Base-by-base conservation (phyloP, 345 rosid species). In the Combretum micranthum region DNA sequence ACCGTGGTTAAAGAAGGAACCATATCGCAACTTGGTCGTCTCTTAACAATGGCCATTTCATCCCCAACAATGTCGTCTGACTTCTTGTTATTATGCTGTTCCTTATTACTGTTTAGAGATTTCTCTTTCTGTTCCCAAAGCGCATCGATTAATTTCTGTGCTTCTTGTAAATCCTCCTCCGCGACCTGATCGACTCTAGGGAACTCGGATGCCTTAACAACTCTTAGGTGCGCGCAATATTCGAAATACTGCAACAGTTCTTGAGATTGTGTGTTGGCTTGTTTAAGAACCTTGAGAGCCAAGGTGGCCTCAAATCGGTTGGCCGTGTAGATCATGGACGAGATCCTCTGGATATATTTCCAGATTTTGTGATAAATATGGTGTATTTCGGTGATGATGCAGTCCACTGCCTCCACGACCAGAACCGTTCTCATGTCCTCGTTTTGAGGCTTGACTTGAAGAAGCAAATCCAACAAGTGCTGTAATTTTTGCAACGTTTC, bases 321-420 rank as follows among this genome's bases (percentile, higher is more conserved):
- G 12, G 77, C 64, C 0, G 77, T 59, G 52, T 76, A 55, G 0
- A 81, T 71, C 12, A 62, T 68, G 42, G 75, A 48, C 0, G 83
- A 61, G 58, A 84, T 74, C 44, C 71, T 64, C 0, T 83, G 79
- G 3, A 84, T 64, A 23, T 71, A 81, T 12, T 61, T 74, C 65
- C 84, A 86, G 13, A 86, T 84, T 63, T 74, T 72, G 68, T 80
- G 72, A 52, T 86, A 78, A 26, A 83, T 56, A 53, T 86, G 82
- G 45, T 72, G 56, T 15, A 86, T 74, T 72, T 92, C 96, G 12
- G 66, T 74, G 55, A 82, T 44, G 9, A 88, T 64, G 45, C 84
- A 86, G 52, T 84, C 88, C 95, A 92, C 80, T 20, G 93, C 96
- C 59, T 86, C 95, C 0, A 72, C 66, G 42, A 88, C 73, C 44